Conservation (phyloP, 495 filamentous ascomycete species). For the Amorphotheca resinae region DNA sequence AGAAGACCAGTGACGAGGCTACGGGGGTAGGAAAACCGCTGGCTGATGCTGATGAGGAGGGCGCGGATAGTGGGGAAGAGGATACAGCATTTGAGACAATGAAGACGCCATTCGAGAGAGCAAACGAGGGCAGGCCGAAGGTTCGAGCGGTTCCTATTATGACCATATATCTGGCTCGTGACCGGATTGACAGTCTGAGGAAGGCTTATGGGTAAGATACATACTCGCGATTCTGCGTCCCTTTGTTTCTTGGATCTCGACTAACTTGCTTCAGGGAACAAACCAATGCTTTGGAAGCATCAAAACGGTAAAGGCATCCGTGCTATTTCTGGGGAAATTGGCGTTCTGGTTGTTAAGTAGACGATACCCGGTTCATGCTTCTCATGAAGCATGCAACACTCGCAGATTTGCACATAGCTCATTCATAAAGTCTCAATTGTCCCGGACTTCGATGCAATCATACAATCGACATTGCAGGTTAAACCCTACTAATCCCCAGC, state of each 20-base stretch:
- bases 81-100: constrained; percentile 37
- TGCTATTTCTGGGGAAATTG: background rate
- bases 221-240: too few relatives aligned
- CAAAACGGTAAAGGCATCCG: background rate
- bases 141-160: constrained; percentile 28
- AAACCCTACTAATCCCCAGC: too few relatives aligned
- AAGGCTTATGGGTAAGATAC: constrained; percentile 34
- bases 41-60: constrained; percentile 2
- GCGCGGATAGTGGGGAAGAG: constrained; percentile 21
- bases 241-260: too few relatives aligned
- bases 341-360: background rate
- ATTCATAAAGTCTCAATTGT: background rate
- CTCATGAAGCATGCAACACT: background rate
- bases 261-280: constrained; percentile 16
- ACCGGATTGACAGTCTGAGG: constrained; percentile 39
- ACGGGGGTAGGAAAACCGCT: background rate
- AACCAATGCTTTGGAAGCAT: constrained; percentile 12
- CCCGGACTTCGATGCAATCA: too few relatives aligned
- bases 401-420: background rate
- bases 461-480: too few relatives aligned
- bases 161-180: constrained; percentile 45
- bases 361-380: background rate
- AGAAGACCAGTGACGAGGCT: constrained; percentile 38
- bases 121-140: constrained; percentile 20
- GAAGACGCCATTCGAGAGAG: constrained; percentile 34